Evolutionary conservation across 2,329 filamentous ascomycete genomes (phyloP).

Genomic region (Beauveria varroae): DNA sequence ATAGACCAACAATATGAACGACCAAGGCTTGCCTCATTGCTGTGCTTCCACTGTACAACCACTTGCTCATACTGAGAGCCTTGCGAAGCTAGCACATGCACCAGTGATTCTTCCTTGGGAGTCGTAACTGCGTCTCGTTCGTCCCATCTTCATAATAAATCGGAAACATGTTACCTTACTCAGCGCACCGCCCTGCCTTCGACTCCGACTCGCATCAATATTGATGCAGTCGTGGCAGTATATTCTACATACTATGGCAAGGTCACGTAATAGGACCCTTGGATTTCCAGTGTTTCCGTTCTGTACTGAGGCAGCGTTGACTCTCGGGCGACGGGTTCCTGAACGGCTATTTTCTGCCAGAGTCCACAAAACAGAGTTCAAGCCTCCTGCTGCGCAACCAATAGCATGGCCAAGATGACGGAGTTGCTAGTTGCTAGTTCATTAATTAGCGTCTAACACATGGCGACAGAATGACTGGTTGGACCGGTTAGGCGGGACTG

Average conservation of each 20-base stretch:
- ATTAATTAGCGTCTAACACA: too few relatives aligned
- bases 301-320: too few relatives aligned
- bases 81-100: not conserved
- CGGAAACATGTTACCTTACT: not conserved
- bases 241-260: too few relatives aligned
- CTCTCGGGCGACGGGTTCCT: not conserved
- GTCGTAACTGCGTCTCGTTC: not conserved
- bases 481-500: too few relatives aligned
- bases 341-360: not conserved
- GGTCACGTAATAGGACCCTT: not conserved
- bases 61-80: not conserved
- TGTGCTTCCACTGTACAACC: not conserved
- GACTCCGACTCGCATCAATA: not conserved
- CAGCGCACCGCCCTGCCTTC: not conserved
- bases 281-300: too few relatives aligned
- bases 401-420: not conserved
- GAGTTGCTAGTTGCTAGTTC: not conserved
- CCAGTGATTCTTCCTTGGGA: not conserved
- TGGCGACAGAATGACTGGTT: not conserved
- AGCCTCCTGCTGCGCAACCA: not conserved
- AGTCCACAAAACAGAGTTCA: slow-evolving; percentile 10
- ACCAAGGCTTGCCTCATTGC: too few relatives aligned
- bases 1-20: too few relatives aligned
- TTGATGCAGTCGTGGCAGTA: not conserved
- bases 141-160: not conserved